Conservation (phyloP, 768 basidiomycete species). For the Podaxis carcinomalis region DNA sequence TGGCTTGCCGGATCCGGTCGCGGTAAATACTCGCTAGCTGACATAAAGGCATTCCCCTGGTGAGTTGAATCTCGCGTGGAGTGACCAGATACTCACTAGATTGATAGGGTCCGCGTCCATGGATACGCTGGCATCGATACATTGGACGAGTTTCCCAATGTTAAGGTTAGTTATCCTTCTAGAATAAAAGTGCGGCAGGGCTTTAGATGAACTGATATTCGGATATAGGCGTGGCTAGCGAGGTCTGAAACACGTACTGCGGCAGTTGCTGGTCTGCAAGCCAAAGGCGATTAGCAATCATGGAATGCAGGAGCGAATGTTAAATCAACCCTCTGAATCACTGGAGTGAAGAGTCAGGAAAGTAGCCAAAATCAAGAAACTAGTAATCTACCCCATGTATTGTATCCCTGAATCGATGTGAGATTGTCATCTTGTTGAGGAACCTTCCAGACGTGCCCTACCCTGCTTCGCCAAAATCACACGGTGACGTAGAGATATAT, state of each 20-base stretch:
- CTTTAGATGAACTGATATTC: background rate
- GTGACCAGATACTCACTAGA: background rate
- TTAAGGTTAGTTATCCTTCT: slow-evolving; percentile 38
- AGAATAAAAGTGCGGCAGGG: background rate
- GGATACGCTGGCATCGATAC: slow-evolving; percentile 44
- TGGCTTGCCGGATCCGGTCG: slow-evolving; percentile 74
- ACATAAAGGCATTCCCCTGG: slow-evolving; percentile 68
- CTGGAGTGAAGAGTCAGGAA: too few relatives aligned
- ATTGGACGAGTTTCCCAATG: slow-evolving; percentile 59
- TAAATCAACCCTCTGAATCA: background rate
- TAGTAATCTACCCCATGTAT: background rate
- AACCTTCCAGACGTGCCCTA: background rate
- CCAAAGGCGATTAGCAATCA: background rate
- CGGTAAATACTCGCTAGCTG: slow-evolving; percentile 68
- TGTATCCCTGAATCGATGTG: background rate
- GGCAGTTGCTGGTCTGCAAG: background rate
- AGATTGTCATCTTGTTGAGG: background rate
- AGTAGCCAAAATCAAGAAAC: background rate
- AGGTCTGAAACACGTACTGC: slow-evolving; percentile 6
- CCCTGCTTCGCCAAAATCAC: background rate
- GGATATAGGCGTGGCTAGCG: slow-evolving; percentile 20
- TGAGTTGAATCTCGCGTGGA: slow-evolving; percentile 17
- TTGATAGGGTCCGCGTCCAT: slow-evolving; percentile 50
- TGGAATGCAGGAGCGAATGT: background rate
- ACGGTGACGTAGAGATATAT: background rate